Evolutionary conservation across 257 asterid species (phyloP), one percentile per base, ranked within the genome.

Genomic region (Lycium barbarum): DNA sequence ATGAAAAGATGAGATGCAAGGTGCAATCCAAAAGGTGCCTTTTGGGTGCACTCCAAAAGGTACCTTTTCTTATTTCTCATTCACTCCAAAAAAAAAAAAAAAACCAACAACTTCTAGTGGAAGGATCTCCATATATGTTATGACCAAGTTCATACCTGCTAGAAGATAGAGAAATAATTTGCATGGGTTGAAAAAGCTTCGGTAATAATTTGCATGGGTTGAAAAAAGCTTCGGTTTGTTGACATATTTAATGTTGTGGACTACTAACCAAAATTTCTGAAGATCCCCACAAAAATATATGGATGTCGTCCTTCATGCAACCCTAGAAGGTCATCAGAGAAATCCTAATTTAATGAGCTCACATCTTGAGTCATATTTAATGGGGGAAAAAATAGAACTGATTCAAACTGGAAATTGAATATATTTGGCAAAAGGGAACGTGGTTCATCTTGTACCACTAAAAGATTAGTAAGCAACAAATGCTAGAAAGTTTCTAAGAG

Each of bases 131-230:
- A 33, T 6, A n/a, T 7, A 18, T 33, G n/a, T 33, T 13, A 45
- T 66, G 47, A 33, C n/a, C 73, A 12, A 15, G 73, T 66, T 66
- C 45, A 66, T 66, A 18, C 73, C 45, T 66, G n/a, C 81, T 49
- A 12, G 62, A 74, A 74, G 45, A 49, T 49, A 49, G 81, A 74
- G 20, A 49, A 49, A 74, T 51, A 20, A 20, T 33, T n/a, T 73
- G 18, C 43, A 74, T 49, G 43, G 49, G 43, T 74, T 49, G 7
- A 49, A 74, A 74, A 73, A 22, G 13, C 12, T 45, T n/a, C 0
- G 9, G 5, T 45, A 49, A 74, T 51, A 20, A 20, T 33, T n/a
- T 73, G 18, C 43, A 74, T 49, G 43, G 49, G 43, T 74, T 49
- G 7, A 4, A 49, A 74, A 74, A 73, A 22, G 13, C 12, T 45